A percentile compares a stretch with the other conserved stretches of the same genome.
Conservation (phyloP, 2,329 filamentous ascomycete genomes). For the Cordyceps militaris region DNA sequence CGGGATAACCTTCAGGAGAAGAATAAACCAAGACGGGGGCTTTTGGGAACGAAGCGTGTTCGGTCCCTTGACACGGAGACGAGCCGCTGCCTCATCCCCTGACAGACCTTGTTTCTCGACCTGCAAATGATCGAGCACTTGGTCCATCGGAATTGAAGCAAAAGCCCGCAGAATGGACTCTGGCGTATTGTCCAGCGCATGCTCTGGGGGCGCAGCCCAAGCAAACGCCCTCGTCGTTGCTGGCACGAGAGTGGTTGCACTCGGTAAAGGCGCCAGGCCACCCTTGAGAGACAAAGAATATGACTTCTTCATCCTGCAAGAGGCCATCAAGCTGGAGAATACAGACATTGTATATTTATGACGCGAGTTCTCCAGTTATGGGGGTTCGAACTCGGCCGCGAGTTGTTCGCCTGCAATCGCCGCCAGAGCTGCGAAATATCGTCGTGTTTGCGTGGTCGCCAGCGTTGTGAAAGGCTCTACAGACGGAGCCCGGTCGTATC, state of each 20-base stretch:
- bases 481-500: slow-evolving; percentile 4
- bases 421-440: slow-evolving; percentile 13
- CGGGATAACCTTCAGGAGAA: slow-evolving; percentile 21
- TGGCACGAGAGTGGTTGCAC: neutral
- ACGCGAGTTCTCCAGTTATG: neutral
- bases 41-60: slow-evolving; percentile 21
- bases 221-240: neutral
- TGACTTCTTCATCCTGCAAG: neutral
- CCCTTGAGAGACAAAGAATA: neutral
- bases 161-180: slow-evolving; percentile 19
- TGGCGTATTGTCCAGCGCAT: slow-evolving; percentile 3
- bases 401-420: slow-evolving; percentile 10
- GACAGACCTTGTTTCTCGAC: slow-evolving; percentile 19
- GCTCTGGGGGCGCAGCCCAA: slow-evolving; percentile 8
- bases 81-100: slow-evolving; percentile 17
- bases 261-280: neutral
- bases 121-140: slow-evolving; percentile 18
- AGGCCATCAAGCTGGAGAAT: neutral
- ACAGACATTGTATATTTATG: neutral
- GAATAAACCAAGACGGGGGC: slow-evolving; percentile 22
- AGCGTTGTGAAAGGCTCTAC: slow-evolving; percentile 12
- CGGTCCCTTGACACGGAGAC: slow-evolving; percentile 18
- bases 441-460: slow-evolving; percentile 8
- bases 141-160: slow-evolving; percentile 16
- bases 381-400: slow-evolving; percentile 12